Evolutionary conservation across 2,329 filamentous ascomycete species (phyloP).

Genomic region (Colletotrichum falcatum): DNA sequence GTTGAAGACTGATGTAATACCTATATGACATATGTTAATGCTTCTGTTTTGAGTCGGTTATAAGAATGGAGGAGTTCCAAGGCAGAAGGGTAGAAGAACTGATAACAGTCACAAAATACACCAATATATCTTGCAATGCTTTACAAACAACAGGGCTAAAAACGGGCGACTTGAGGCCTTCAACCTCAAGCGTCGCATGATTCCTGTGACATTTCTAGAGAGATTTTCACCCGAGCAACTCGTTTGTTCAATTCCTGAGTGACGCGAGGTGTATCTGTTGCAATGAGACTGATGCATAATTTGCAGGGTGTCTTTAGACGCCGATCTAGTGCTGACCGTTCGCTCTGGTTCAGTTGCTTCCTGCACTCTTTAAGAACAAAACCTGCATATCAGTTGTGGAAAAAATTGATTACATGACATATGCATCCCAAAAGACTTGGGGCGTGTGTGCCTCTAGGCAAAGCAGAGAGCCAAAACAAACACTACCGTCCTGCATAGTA

Average conservation of each 20-base stretch:
- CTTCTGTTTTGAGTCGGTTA: no score
- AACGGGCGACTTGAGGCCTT: no score
- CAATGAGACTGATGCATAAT: conserved; percentile 42
- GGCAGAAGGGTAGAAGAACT: background rate
- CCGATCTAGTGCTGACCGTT: conserved; percentile 44
- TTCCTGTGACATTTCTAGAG: rapidly evolving
- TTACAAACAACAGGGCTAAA: no score
- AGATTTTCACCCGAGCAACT: no score
- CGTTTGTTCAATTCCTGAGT: no score
- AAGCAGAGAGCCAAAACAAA: conserved; percentile 57
- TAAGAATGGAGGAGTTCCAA: no score
- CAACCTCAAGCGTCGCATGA: no score
- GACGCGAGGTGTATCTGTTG: background rate
- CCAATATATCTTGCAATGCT: background rate
- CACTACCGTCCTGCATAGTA: conserved; percentile 55
- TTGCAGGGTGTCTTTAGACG: conserved; percentile 27
- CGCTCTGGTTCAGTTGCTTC: conserved; percentile 43
- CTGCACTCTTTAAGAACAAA: conserved; percentile 1
- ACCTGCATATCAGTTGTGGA: conserved; percentile 32
- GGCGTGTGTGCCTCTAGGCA: conserved; percentile 60
- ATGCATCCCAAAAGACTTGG: conserved; percentile 58
- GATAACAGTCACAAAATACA: background rate
- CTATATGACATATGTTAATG: background rate
- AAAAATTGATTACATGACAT: conserved; percentile 44
- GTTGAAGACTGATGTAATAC: background rate